Evolutionary conservation across 768 basidiomycete genomes (phyloP).

Genomic region (Dendrothele bispora): DNA sequence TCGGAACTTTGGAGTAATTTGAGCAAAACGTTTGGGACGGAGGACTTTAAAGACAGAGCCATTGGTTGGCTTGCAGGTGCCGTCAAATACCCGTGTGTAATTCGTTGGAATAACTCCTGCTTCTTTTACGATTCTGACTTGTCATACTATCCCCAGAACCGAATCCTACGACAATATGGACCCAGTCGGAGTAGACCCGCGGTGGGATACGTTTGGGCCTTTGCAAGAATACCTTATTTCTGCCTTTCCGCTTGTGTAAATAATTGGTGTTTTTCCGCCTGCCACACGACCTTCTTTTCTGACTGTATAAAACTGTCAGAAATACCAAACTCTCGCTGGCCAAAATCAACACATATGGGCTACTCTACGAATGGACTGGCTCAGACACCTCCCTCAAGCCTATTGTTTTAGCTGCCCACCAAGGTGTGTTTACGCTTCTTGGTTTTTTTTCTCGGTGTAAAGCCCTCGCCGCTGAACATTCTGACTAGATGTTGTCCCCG

Average conservation of each 20-base stretch:
- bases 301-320: slow-evolving; percentile 29
- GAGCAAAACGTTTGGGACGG: slow-evolving; percentile 20
- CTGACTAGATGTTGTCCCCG: slow-evolving; percentile 58
- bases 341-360: slow-evolving; percentile 75
- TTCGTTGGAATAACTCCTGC: too few relatives aligned
- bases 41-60: slow-evolving; percentile 26
- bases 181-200: slow-evolving; percentile 46
- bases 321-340: slow-evolving; percentile 58
- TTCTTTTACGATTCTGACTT: neutral
- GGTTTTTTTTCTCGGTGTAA: neutral
- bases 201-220: slow-evolving; percentile 41
- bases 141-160: slow-evolving; percentile 41
- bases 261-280: too few relatives aligned
- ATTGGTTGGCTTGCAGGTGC: slow-evolving; percentile 33
- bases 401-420: slow-evolving; percentile 58
- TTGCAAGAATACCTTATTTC: slow-evolving; percentile 41
- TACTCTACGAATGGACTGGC: slow-evolving; percentile 74
- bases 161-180: slow-evolving; percentile 52
- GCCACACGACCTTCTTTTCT: neutral
- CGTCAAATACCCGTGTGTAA: slow-evolving; percentile 30
- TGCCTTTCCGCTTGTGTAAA: slow-evolving; percentile 63
- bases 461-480: neutral
- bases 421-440: slow-evolving; percentile 30
- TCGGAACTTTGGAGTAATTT: too few relatives aligned
- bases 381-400: slow-evolving; percentile 62